Evolutionary conservation across 1,284 basidiomycete genomes (phyloP).

Genomic region (Austroboletus olivaceoglutinosus): DNA sequence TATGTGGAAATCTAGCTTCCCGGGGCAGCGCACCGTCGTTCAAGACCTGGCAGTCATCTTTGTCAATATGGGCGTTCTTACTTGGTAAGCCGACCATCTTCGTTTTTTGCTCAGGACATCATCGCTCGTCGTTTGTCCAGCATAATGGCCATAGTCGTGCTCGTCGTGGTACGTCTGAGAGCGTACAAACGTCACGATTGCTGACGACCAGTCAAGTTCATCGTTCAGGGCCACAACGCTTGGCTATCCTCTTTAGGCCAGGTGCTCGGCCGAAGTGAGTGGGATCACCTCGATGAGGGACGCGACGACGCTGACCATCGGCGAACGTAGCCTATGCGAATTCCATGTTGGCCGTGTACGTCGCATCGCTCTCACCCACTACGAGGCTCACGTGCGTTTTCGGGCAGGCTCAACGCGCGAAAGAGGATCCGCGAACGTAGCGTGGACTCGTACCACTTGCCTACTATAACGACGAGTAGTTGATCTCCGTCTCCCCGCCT

Average conservation of each 20-base stretch:
- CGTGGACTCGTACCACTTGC: background rate
- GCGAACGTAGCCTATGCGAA: background rate
- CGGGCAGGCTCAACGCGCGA: background rate
- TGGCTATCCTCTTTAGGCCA: background rate
- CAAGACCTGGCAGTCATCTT: constrained; percentile 4
- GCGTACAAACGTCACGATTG: background rate
- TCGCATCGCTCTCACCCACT: background rate
- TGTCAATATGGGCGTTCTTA: constrained; percentile 4
- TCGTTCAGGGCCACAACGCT: background rate
- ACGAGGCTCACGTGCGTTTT: background rate
- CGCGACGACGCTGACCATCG: background rate
- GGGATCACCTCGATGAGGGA: background rate
- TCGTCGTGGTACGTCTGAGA: constrained; percentile 1
- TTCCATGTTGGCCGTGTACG: background rate
- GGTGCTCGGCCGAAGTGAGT: background rate
- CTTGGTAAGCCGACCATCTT: background rate
- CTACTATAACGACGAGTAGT: background rate
- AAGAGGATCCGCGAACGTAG: background rate
- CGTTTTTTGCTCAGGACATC: background rate
- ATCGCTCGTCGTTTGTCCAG: background rate
- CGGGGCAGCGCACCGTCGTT: background rate
- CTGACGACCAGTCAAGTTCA: background rate
- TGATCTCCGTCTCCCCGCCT: no score
- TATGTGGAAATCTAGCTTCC: constrained; percentile 3
- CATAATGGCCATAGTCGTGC: background rate